Conservation (phyloP, 2,329 filamentous ascomycete species). For the Capronia americana region DNA sequence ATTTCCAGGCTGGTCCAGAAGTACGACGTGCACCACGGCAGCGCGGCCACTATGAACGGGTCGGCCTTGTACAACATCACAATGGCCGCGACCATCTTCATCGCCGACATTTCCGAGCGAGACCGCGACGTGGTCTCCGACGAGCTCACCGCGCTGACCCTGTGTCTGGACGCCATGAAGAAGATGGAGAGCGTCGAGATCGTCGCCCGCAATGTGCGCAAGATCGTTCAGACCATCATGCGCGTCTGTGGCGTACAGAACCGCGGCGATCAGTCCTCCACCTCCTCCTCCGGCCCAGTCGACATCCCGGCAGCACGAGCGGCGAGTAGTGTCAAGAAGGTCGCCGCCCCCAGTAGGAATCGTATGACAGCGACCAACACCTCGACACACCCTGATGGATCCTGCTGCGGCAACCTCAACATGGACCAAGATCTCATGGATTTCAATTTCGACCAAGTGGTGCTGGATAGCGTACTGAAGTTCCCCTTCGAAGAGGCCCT, state of each 20-base stretch:
- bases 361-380: no score
- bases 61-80: conserved; percentile 28
- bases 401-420: no score
- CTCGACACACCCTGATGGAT: no score
- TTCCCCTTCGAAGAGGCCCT: no score
- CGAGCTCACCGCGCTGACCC: conserved; percentile 16
- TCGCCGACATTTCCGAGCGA: conserved; percentile 20
- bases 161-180: conserved; percentile 24
- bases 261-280: no score
- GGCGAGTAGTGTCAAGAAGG: no score
- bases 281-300: no score
- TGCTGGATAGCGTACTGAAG: no score
- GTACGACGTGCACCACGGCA: conserved; percentile 13
- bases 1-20: neutral
- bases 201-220: conserved; percentile 22
- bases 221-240: conserved; percentile 28
- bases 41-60: conserved; percentile 16
- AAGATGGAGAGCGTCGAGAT: conserved; percentile 25
- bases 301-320: no score
- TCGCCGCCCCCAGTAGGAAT: no score
- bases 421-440: no score
- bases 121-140: conserved; percentile 4
- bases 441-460: no score
- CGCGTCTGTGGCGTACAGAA: conserved; percentile 13
- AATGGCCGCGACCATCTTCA: conserved; percentile 23